phyloP scores from a whole-genome alignment of 257 asterid species.

The Solanum tarijense region DNA sequence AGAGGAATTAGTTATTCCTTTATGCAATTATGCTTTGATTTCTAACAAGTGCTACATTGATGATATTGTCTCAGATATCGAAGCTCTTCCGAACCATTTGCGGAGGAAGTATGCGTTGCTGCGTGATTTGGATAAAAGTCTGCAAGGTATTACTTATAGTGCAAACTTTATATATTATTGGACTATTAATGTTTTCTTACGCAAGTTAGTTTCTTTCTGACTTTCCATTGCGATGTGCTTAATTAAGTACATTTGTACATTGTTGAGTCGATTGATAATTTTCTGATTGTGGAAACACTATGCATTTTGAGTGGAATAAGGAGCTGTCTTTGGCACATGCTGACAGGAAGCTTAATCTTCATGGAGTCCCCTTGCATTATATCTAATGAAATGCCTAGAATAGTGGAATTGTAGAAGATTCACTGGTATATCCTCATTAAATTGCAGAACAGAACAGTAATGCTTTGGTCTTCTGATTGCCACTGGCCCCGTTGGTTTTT shows the following conservation, averaged over 20 bases:
- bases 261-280: not conserved
- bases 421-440: not conserved
- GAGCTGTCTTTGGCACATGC: not conserved
- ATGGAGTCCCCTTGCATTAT: not conserved
- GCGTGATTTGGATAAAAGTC: slow-evolving; percentile 79
- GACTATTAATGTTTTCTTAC: not conserved
- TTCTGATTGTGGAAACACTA: not conserved
- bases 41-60: not conserved
- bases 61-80: slow-evolving; percentile 43
- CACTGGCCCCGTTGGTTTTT: not conserved
- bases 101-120: slow-evolving; percentile 73
- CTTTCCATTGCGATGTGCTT: not conserved
- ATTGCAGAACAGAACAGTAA: not conserved
- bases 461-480: not conserved
- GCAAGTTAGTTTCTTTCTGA: not conserved
- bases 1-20: not conserved
- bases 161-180: not conserved
- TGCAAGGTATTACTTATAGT: slow-evolving; percentile 47
- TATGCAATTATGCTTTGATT: not conserved
- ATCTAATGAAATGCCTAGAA: not conserved
- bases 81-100: slow-evolving; percentile 71
- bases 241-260: not conserved
- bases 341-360: not conserved
- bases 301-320: not conserved
- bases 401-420: not conserved